A percentile compares a stretch with the other conserved stretches of the same genome.
phyloP scores from a whole-genome alignment of 2,329 filamentous ascomycete species.

The Tricladium varicosporioides region DNA sequence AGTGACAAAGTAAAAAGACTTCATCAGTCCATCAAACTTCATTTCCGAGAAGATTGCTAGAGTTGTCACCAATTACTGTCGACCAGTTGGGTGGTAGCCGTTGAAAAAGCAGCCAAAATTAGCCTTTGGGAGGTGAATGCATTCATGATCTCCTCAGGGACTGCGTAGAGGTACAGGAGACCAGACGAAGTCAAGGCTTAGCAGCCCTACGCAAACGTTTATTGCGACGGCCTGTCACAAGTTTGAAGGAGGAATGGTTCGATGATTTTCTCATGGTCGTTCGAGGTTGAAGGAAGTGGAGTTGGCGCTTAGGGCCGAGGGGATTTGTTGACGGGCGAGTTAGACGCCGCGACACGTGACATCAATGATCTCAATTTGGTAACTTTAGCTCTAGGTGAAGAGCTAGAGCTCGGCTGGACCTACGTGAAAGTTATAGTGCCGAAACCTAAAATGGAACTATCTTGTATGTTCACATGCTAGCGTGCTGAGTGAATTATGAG shows the following conservation, averaged over 20 bases:
- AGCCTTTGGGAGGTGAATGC: not conserved
- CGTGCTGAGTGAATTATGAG: no score
- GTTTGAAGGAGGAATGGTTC: conserved; percentile 2
- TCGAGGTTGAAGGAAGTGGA: no score
- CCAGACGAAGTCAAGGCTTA: conserved; percentile 2
- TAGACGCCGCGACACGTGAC: no score
- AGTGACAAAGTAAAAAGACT: not conserved
- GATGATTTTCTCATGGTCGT: not conserved
- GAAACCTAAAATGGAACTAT: not conserved
- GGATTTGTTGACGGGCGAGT: no score
- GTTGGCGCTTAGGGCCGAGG: not conserved
- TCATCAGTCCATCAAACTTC: not conserved
- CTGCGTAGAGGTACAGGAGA: not conserved
- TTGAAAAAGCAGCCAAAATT: not conserved
- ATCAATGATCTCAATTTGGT: no score
- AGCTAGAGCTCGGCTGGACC: no score
- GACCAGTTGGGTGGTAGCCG: not conserved
- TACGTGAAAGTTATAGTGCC: conserved; percentile 1
- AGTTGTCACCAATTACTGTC: not conserved
- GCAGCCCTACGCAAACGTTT: conserved; percentile 4
- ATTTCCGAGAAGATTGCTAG: not conserved
- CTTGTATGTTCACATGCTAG: no score
- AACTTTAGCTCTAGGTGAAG: no score
- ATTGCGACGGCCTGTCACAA: conserved; percentile 9
- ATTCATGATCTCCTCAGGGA: conserved; percentile 4